These are phyloP conservation scores for Yamadazyma kitorensis DNA, from an alignment of 805 yeast genomes.

Conservation along the genomic window DNA sequence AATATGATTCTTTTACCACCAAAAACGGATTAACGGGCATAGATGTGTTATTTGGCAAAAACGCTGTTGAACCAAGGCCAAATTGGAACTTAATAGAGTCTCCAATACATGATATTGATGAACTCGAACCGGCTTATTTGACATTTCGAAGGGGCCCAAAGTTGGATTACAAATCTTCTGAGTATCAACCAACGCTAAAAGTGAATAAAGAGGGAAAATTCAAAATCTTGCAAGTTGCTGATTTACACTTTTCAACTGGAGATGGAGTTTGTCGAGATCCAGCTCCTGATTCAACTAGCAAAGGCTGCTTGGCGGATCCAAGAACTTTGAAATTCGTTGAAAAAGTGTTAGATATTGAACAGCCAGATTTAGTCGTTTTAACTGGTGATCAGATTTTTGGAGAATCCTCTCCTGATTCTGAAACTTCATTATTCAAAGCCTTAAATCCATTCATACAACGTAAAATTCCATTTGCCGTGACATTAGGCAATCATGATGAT, in stretches of 20 bases:
- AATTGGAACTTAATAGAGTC: slow-evolving; percentile 52
- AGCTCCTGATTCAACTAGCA: slow-evolving; percentile 46
- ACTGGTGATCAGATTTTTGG: slow-evolving; percentile 95
- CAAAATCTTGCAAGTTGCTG: slow-evolving; percentile 87
- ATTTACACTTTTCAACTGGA: slow-evolving; percentile 86
- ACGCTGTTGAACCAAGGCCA: slow-evolving; percentile 74
- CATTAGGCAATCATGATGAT: slow-evolving; percentile 93
- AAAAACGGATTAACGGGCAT: slow-evolving; percentile 50
- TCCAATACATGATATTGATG: slow-evolving; percentile 20
- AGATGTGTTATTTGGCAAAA: slow-evolving; percentile 69
- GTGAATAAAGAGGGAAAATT: slow-evolving; percentile 48
- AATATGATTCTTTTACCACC: slow-evolving; percentile 41
- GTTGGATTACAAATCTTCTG: slow-evolving; percentile 23
- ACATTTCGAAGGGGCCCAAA: slow-evolving; percentile 35
- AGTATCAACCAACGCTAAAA: slow-evolving; percentile 30
- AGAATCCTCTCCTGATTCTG: slow-evolving; percentile 71
- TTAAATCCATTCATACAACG: slow-evolving; percentile 64
- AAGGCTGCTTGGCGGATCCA: slow-evolving; percentile 74
- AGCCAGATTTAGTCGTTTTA: slow-evolving; percentile 80
- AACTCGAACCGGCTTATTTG: slow-evolving; percentile 23
- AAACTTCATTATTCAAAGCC: slow-evolving; percentile 77
- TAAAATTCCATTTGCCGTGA: slow-evolving; percentile 78
- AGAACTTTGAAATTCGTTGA: slow-evolving; percentile 63
- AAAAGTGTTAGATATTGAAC: slow-evolving; percentile 64
- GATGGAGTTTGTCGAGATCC: slow-evolving; percentile 78